phyloP scores from a whole-genome alignment of 495 filamentous ascomycete species.

The Echria macrotheca region DNA sequence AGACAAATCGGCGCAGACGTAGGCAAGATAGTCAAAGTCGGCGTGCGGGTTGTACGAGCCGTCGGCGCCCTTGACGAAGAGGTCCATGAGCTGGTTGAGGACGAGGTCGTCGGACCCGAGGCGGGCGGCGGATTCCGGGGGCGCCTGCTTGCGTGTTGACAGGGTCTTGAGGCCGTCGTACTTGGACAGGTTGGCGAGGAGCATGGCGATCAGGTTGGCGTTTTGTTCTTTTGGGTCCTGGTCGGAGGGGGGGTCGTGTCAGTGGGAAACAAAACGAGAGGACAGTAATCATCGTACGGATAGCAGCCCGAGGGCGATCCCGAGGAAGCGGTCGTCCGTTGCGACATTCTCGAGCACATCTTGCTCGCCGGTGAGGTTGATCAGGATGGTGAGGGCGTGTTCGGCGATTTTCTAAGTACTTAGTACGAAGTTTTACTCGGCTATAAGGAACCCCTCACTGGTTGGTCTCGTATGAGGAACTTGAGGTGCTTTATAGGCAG shows the following conservation, averaged over 20 bases:
- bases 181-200: slow-evolving; percentile 87
- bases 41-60: slow-evolving; percentile 78
- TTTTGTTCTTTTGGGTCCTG: slow-evolving; percentile 55
- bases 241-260: neutral
- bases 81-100: slow-evolving; percentile 87
- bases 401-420: slow-evolving; percentile 87
- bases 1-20: slow-evolving; percentile 87
- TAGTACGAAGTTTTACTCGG: no score
- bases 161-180: slow-evolving; percentile 64
- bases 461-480: slow-evolving; percentile 75
- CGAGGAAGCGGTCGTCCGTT: slow-evolving; percentile 76
- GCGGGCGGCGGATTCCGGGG: slow-evolving; percentile 50
- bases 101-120: slow-evolving; percentile 64
- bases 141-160: slow-evolving; percentile 55
- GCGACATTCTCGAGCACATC: slow-evolving; percentile 68
- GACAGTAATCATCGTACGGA: slow-evolving; percentile 55
- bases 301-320: slow-evolving; percentile 61
- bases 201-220: slow-evolving; percentile 81
- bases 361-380: slow-evolving; percentile 78
- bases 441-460: slow-evolving; percentile 47
- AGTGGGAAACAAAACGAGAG: slow-evolving; percentile 5
- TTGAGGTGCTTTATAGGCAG: slow-evolving; percentile 82
- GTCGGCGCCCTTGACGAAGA: slow-evolving; percentile 87
- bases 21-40: slow-evolving; percentile 86
- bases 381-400: slow-evolving; percentile 85